A percentile compares a stretch with the other conserved stretches of the same genome.
phyloP scores from a whole-genome alignment of 805 yeast species.

The Torulaspora franciscae region DNA sequence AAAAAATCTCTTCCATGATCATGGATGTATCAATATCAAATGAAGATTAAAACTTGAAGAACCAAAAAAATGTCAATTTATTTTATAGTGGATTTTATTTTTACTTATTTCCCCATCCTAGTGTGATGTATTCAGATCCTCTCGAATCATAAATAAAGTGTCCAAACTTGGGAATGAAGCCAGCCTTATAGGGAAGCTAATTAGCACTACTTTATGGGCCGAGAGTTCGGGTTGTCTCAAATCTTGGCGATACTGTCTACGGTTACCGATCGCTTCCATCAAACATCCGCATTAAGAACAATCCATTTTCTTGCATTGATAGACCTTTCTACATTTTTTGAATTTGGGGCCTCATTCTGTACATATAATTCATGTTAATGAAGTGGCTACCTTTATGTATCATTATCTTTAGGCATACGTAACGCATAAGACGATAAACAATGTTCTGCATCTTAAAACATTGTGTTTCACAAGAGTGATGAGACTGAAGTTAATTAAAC shows the following conservation, averaged over 20 bases:
- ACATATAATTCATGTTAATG: neutral
- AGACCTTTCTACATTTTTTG: neutral
- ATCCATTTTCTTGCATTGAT: neutral
- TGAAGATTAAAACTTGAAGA: constrained; percentile 10
- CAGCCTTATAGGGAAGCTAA: neutral
- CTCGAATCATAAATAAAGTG: constrained; percentile 6
- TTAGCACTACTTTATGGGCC: too few relatives aligned
- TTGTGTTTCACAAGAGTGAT: too few relatives aligned
- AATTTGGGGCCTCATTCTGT: neutral
- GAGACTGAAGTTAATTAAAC: too few relatives aligned
- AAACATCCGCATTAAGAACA: too few relatives aligned
- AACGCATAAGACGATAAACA: neutral
- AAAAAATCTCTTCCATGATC: constrained; percentile 5
- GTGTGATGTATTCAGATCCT: constrained; percentile 12
- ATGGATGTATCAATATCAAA: constrained; percentile 9
- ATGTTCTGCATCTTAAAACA: neutral
- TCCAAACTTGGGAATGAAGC: constrained; percentile 8
- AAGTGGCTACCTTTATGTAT: neutral
- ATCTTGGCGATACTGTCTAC: too few relatives aligned
- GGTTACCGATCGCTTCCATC: too few relatives aligned
- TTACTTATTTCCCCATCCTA: constrained; percentile 17
- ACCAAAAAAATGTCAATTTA: constrained; percentile 2
- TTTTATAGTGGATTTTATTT: constrained; percentile 21
- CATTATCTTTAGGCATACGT: too few relatives aligned
- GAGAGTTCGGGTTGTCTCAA: too few relatives aligned